A percentile compares a stretch with the other conserved stretches of the same genome.
Evolutionary conservation across 2,329 filamentous ascomycete genomes (phyloP).

Genomic region (Thelonectria blattea): DNA sequence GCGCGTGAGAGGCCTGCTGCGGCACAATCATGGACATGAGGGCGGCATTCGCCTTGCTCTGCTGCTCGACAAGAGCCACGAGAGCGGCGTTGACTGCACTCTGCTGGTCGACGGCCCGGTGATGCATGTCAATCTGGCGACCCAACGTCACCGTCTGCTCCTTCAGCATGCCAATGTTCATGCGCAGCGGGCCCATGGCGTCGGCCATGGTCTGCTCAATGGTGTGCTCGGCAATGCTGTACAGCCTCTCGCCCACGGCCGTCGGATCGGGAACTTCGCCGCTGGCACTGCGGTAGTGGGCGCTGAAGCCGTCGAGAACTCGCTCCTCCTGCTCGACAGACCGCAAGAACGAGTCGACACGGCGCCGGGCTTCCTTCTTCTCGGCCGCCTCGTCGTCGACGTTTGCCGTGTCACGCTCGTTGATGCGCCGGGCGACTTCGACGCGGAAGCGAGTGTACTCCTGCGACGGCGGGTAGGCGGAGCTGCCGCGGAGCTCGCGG

Average conservation of each 20-base stretch:
- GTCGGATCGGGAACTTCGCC: conserved; percentile 11
- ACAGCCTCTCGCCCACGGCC: conserved; percentile 34
- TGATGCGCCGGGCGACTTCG: conserved; percentile 44
- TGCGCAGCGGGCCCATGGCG: conserved; percentile 39
- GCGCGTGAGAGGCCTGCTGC: conserved; percentile 11
- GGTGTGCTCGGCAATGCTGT: conserved; percentile 39
- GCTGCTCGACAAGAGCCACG: background rate
- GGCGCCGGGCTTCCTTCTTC: conserved; percentile 30
- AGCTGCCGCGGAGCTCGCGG: conserved; percentile 32
- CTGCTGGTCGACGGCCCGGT: conserved; percentile 30
- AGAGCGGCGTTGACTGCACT: background rate
- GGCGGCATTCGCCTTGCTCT: conserved; percentile 16
- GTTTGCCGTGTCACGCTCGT: conserved; percentile 42
- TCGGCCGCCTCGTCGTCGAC: conserved; percentile 24
- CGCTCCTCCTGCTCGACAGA: conserved; percentile 35
- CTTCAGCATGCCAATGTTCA: conserved; percentile 34
- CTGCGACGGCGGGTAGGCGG: conserved; percentile 18
- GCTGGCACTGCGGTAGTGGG: background rate
- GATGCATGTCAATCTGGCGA: conserved; percentile 39
- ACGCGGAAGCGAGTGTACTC: conserved; percentile 38
- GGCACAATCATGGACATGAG: background rate
- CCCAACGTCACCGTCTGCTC: conserved; percentile 37
- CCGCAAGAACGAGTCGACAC: conserved; percentile 36
- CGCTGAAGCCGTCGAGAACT: conserved; percentile 23
- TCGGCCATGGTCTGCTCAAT: conserved; percentile 43